phyloP scores from a whole-genome alignment of 2,329 filamentous ascomycete species.

The Aureobasidium subglaciale region DNA sequence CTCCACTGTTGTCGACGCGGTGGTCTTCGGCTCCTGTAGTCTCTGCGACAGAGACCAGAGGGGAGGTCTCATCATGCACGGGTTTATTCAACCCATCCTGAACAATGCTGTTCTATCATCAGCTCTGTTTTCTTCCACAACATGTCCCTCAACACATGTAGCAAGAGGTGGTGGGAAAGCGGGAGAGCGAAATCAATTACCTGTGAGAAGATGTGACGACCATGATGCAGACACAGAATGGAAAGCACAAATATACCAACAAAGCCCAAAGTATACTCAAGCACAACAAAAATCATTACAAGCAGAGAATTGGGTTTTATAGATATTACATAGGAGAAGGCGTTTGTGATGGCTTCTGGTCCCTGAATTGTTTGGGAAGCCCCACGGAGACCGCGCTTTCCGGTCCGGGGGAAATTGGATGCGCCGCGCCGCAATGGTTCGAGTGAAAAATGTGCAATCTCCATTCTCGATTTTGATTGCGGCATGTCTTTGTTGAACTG shows the following conservation, averaged over 20 bases:
- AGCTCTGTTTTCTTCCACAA: too few species aligned
- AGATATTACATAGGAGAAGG: neutral
- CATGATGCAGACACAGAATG: constrained; percentile 8
- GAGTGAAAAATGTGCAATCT: too few species aligned
- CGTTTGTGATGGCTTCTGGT: neutral
- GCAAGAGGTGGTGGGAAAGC: too few species aligned
- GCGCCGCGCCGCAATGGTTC: too few species aligned
- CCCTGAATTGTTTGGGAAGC: too few species aligned
- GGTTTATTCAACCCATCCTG: neutral
- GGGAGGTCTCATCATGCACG: neutral
- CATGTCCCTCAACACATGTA: too few species aligned
- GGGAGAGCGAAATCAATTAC: neutral
- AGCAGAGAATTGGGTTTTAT: neutral
- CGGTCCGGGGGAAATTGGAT: neutral
- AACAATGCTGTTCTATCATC: neutral
- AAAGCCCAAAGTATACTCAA: neutral
- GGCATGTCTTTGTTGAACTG: too few species aligned
- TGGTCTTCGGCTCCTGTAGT: neutral
- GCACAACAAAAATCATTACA: neutral
- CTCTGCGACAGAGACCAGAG: neutral
- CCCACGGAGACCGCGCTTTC: constrained; percentile 4
- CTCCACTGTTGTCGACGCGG: neutral
- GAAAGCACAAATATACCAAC: neutral
- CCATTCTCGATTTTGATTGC: too few species aligned
- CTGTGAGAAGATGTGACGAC: neutral